Base-by-base conservation (phyloP, 1,139 yeast genomes). In the Zygoascus meyerae region DNA sequence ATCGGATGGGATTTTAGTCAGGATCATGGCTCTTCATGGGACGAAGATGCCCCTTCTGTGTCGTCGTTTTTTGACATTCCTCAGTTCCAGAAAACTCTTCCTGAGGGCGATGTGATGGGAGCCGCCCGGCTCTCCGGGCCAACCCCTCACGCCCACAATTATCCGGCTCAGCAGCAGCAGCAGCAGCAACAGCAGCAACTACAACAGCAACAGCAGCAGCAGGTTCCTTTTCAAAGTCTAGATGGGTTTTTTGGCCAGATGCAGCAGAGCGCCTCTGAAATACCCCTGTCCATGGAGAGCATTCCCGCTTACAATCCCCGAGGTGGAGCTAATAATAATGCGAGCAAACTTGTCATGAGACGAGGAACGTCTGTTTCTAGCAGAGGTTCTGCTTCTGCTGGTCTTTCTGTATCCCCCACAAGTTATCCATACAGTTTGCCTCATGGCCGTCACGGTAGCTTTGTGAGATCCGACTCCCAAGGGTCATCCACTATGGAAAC, bases 1-100 rank as follows among this genome's bases (percentile, higher is more conserved):
- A 50, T 59, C 26, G 62, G 63, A 9, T 58, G 60, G 59, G 60
- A 58, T 33, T 48, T 56, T 35, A 40, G 40, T 17, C 47, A 47
- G 17, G 40, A 34, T 11, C 45, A 42, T 18, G 40, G 33, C n/a
- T 26, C 31, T 10, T 36, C 26, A 11, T 26, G 29, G 36, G 42
- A 40, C 11, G 42, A 40, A 15, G 42, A 31, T 17, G 42, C 29
- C 12, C 26, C 26, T 21, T 9, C 39, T 21, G 39, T 21, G 6
- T 17, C 39, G 14, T 29, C 38, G 6, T 21, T 16, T 29, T 30
- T 28, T 28, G 41, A 28, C 9, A 29, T 38, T 29, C 41, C 34
- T 28, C 12, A 18, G 10, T 32, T 16, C 11, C 36, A 16, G 30
- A 40, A 40, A 10, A 29, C 21, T 16, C 11, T 14, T 18, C 30